Base-by-base conservation (phyloP, 1,284 basidiomycete species). In the Apiotrichum sp. region DNA sequence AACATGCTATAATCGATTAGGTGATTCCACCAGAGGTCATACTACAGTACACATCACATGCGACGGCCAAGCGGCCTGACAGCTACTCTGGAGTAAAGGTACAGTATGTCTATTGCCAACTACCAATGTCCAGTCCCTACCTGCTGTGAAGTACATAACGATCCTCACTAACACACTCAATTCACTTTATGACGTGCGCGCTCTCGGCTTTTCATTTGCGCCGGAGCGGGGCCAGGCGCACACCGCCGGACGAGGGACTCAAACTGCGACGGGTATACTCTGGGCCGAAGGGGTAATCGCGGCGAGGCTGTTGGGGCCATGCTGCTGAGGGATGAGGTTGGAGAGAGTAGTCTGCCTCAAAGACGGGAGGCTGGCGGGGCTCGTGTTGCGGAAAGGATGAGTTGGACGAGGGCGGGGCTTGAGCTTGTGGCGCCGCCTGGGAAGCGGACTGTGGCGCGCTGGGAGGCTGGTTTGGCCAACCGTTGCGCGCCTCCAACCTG, bases 201-300 rank as follows among this genome's bases (percentile, higher is more conserved):
- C 36, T 9, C 36, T 10, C n/a, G 16, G 22, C 7, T 22, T 29
- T 22, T 44, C 31, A 49, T 3, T 49, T 29, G 4, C 49, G 49
- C 4, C 49, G 39, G 6, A 50, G 31, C 9, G 49, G 49, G 3
- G 49, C 49, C 4, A 50, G 49, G n/a, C 40, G 49, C 5, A 50
- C 32, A 4, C 38, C n/a, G 11, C 9, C 32, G 5, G 39, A 31
- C 11, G 41, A n/a, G 10, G 45, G 40, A 47, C 46, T 48, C 4
- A 41, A 29, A 14, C 44, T 46, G 5, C 51, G 43, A 22, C 46
- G 52, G 47, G 6, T 32, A 47, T 53, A 53, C 39, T 53, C 51
- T 22, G 50, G 22, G 3, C 33, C n/a, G 14, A 32, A 34, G 9
- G 14, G 29, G 42, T 31, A 33, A 6, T 44, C 34, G 9, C 36